phyloP scores from a whole-genome alignment of 208 protist species.

The Leishmania amazonensis region DNA sequence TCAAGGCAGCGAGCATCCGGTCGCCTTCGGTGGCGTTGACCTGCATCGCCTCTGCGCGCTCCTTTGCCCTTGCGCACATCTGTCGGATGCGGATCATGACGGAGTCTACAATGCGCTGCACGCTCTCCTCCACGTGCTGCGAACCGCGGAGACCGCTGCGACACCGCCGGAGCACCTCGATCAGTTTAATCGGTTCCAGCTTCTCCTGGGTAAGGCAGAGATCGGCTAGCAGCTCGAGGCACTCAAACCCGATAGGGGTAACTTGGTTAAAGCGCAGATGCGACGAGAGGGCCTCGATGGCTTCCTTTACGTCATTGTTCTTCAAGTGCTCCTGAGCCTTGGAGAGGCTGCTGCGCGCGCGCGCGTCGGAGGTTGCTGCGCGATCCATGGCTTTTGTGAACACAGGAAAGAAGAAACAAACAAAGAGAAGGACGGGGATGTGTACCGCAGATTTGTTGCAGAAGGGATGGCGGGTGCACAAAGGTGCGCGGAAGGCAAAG shows the following conservation, averaged over 20 bases:
- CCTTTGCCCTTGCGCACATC: conserved; percentile 39
- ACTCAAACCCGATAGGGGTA: conserved; percentile 44
- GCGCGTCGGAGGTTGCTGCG: conserved; percentile 43
- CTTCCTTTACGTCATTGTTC: conserved; percentile 46
- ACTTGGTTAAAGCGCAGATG: conserved; percentile 43
- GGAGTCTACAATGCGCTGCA: conserved; percentile 51
- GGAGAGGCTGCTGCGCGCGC: conserved; percentile 44
- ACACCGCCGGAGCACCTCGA: conserved; percentile 35
- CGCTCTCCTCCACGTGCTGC: conserved; percentile 61
- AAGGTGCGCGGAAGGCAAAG: background rate
- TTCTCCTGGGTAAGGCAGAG: conserved; percentile 53
- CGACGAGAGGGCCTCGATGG: conserved; percentile 46
- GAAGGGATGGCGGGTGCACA: background rate
- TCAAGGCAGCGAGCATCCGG: conserved; percentile 56
- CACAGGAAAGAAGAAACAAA: conserved; percentile 1
- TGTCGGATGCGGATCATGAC: conserved; percentile 46
- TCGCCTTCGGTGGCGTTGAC: conserved; percentile 42
- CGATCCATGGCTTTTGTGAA: conserved; percentile 14
- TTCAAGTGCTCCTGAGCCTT: conserved; percentile 61
- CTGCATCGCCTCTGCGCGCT: conserved; percentile 33
- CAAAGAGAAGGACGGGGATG: background rate
- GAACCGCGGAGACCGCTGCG: conserved; percentile 49
- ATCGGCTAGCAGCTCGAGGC: conserved; percentile 62
- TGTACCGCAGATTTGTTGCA: too few relatives aligned
- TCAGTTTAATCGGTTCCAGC: conserved; percentile 21